Conservation (phyloP, 2,329 filamentous ascomycete species). For the Leptoxyphium fumago region DNA sequence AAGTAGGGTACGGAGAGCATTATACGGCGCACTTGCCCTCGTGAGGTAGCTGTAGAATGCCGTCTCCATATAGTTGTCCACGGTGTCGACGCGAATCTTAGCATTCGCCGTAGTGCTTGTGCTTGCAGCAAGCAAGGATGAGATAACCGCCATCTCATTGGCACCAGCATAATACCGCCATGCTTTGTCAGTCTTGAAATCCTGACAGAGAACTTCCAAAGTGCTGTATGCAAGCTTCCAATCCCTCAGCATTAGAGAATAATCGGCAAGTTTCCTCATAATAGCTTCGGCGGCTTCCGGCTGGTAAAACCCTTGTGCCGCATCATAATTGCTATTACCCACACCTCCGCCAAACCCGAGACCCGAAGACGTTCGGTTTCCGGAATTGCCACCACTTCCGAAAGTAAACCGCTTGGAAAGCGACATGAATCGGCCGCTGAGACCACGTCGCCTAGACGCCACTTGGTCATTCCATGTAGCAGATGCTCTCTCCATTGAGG, state of each 20-base stretch:
- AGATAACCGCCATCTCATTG: slow-evolving; percentile 87
- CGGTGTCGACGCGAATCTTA: slow-evolving; percentile 63
- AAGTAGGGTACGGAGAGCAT: slow-evolving; percentile 62
- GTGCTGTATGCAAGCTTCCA: slow-evolving; percentile 86
- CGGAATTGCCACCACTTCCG: slow-evolving; percentile 18
- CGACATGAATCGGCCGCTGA: slow-evolving; percentile 87
- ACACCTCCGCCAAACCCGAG: slow-evolving; percentile 33
- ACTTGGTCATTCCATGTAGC: slow-evolving; percentile 96
- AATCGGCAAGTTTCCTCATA: slow-evolving; percentile 87
- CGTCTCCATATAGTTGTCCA: slow-evolving; percentile 78
- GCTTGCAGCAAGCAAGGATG: slow-evolving; percentile 63
- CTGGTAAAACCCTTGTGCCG: slow-evolving; percentile 62
- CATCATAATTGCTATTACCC: slow-evolving; percentile 59
- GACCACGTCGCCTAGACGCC: slow-evolving; percentile 72
- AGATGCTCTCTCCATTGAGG: slow-evolving; percentile 87
- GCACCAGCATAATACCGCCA: slow-evolving; percentile 91
- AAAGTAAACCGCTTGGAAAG: slow-evolving; percentile 86
- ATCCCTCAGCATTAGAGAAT: slow-evolving; percentile 91
- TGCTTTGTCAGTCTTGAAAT: slow-evolving; percentile 90
- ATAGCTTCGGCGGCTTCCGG: slow-evolving; percentile 76
- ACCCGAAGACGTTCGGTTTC: slow-evolving; percentile 45
- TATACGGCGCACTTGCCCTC: slow-evolving; percentile 64
- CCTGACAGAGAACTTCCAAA: slow-evolving; percentile 75
- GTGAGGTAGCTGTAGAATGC: slow-evolving; percentile 87
- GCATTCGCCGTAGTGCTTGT: slow-evolving; percentile 30